Base-by-base conservation (phyloP, 805 yeast genomes). In the Kodamaea neixiangensis region DNA sequence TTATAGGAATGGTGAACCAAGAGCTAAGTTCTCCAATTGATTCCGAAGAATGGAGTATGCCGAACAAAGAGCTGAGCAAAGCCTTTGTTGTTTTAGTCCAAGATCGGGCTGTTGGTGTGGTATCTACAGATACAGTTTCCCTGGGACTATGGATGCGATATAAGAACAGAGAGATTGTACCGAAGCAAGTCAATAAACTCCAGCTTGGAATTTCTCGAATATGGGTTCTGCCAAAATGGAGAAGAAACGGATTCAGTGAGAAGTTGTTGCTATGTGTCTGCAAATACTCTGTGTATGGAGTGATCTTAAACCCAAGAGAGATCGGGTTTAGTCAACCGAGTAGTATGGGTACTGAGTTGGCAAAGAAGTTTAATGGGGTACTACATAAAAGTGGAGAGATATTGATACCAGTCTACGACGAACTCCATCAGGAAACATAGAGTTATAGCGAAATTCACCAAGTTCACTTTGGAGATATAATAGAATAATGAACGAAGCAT, bases 291-390 rank as follows among this genome's bases (percentile, higher is more conserved):
- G 65, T 83, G 1, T 80, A 79, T 58, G 89, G 89, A 0, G 59
- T 77, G 49, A 46, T 19, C 0, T 56, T 85, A 11, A 65, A 66
- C 1, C 76, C 65, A 50, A 56, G 54, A 13, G 76, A 80, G 52
- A 62, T 86, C 15, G 87, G 83, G 0, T 86, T 89, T 81, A 83
- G 89, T 41, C 93, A 86, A 62, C 91, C 92, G 0, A 82, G 87
- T 51, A 79, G 74, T 46, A 74, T 77, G 51, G 93, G 93, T 0
- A 82, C 83, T 1, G 73, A 76, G 50, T 69, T 86, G 29, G 89
- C 91, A 0, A 64, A 63, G 31, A 66, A 61, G 25, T 85, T 80
- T 59, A 83, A 82, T 59, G 83, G 86, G 0, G 79, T 77, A 0
- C 63, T 51, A 21, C 89, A 85, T 60, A 77, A 75, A 50, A 67